Base-by-base conservation (phyloP, 228 moss, liverwort and hornwort genomes). In the Sphagnum magellanicum region DNA sequence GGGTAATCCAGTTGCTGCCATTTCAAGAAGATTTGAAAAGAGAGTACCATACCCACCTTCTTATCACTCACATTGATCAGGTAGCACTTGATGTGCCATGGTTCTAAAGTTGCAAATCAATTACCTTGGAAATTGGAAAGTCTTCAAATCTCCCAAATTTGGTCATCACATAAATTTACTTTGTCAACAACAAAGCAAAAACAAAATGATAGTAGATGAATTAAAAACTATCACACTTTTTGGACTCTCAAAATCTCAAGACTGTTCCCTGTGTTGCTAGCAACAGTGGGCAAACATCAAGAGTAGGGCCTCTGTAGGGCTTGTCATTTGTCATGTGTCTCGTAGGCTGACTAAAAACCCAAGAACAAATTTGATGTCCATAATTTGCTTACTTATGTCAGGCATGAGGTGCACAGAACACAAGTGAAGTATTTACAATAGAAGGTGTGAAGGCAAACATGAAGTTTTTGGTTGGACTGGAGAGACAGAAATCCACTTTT, bases 31-130 rank as follows among this genome's bases (percentile, higher is more conserved):
- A 70, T 57, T 69, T 70, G 70, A 83, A 83, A 66, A 83, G 70
- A 15, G 76, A 80, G 61, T 83, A 88, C 67, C 88, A 93, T 68
- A 87, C 97, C 10, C 93, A 93, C 74, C 75, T 97, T 69, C 69
- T 97, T 55, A 67, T 93, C 72, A 85, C 88, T 13, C 82, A 85
- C 79, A 55, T 67, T 52, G 74, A 76, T 59, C 72, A 85, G 85
- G 93, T 97, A 80, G 70, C 73, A 61, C 16, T 53, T 63, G 55
- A 55, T 55, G 55, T 12, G 32, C 32, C 32, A 32, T 32, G 32
- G 32, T 32, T 2, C 50, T 68, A 11, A 46, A 64, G 32, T 32
- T 32, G 32, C 32, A 62, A 12, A 16, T 65, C 65, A 6, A n/a
- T 51, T 65, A 13, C 14, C 8, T 4, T 6, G 16, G 51, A 65